Conservation (phyloP, 345 rosid genomes). For the Litchi chinensis region DNA sequence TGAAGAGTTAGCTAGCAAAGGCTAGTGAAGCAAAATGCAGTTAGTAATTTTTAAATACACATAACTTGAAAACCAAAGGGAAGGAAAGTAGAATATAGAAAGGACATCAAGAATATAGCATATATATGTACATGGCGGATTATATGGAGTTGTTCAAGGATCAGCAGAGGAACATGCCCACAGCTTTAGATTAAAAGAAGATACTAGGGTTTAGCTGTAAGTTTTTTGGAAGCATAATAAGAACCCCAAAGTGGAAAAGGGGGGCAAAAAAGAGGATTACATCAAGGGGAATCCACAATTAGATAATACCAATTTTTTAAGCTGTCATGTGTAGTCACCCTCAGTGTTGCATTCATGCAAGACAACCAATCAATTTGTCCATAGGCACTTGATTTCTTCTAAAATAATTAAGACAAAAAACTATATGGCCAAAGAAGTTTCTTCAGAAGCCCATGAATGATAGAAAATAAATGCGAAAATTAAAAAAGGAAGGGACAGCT, state of each 20-base stretch:
- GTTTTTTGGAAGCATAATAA: slow-evolving; percentile 13
- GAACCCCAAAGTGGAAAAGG: slow-evolving; percentile 38
- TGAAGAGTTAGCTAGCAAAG: background rate
- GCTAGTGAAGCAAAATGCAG: background rate
- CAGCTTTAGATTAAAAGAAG: background rate
- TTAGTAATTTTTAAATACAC: background rate
- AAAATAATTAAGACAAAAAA: slow-evolving; percentile 30
- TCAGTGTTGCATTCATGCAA: slow-evolving; percentile 49
- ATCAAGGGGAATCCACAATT: slow-evolving; percentile 33
- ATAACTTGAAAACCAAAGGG: background rate
- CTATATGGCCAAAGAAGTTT: slow-evolving; percentile 25
- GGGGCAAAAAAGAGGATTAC: slow-evolving; percentile 38
- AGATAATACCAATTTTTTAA: slow-evolving; percentile 41
- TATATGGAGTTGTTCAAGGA: background rate
- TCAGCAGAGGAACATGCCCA: background rate
- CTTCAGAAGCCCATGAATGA: slow-evolving; percentile 11
- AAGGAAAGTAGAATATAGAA: background rate
- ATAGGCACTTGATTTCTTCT: slow-evolving; percentile 27
- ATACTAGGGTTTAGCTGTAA: slow-evolving; percentile 30
- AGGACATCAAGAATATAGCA: slow-evolving; percentile 1
- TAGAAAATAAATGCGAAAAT: background rate
- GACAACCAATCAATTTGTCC: slow-evolving; percentile 46
- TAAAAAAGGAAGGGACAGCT: slow-evolving; percentile 38
- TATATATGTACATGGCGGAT: background rate
- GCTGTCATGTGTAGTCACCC: slow-evolving; percentile 42